Conservation (phyloP, 805 yeast genomes). For the Sugiyamaella lignohabitans region DNA sequence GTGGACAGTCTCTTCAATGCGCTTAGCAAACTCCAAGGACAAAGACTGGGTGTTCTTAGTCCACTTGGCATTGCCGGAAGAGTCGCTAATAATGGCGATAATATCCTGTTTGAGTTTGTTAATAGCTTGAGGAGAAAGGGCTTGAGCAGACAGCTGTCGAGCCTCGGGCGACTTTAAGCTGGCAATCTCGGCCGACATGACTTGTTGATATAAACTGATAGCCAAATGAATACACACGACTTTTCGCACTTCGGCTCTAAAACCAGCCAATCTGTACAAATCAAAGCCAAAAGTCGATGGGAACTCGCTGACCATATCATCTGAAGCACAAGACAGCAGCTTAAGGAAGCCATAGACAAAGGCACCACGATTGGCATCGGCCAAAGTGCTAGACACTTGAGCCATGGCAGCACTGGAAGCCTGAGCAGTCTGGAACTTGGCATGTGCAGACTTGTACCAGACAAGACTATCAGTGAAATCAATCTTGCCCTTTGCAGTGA, state of each 20-base stretch:
- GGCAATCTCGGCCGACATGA: conserved; percentile 36
- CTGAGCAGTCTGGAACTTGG: conserved; percentile 7
- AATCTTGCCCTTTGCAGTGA: conserved; percentile 45
- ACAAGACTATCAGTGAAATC: conserved; percentile 52
- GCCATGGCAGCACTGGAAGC: background rate
- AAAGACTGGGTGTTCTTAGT: conserved; percentile 71
- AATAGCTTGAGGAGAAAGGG: conserved; percentile 26
- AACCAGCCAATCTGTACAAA: conserved; percentile 65
- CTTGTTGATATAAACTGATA: conserved; percentile 62
- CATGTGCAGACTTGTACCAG: conserved; percentile 51
- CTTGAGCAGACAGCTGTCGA: conserved; percentile 3
- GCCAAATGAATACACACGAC: conserved; percentile 75
- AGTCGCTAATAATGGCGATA: conserved; percentile 73
- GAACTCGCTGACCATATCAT: conserved; percentile 73
- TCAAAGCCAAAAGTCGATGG: conserved; percentile 82
- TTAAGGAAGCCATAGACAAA: conserved; percentile 35
- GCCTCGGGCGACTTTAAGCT: conserved; percentile 33
- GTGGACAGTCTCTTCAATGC: conserved; percentile 17
- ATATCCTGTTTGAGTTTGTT: conserved; percentile 60
- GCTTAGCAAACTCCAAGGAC: conserved; percentile 57
- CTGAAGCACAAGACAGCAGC: conserved; percentile 52
- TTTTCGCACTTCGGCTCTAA: conserved; percentile 82
- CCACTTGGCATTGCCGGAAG: conserved; percentile 85
- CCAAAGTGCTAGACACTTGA: background rate
- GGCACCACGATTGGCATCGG: conserved; percentile 22